Evolutionary conservation across 805 yeast species (phyloP).

Genomic region (Candida nanaspora): DNA sequence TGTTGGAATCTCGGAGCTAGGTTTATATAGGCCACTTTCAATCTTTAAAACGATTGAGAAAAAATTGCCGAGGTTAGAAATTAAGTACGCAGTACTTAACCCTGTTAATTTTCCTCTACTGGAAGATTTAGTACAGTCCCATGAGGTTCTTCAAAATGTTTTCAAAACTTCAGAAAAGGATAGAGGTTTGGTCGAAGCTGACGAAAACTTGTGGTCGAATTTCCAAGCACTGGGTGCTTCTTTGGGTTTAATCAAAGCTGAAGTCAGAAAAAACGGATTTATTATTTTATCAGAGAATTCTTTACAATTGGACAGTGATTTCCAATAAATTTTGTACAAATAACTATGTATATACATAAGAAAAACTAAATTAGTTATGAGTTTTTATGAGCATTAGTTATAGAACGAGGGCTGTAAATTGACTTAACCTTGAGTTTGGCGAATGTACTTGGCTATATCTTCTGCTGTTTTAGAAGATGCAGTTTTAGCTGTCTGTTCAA

Average conservation of each 20-base stretch:
- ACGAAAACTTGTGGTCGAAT: constrained; percentile 10
- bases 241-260: constrained; percentile 18
- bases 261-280: constrained; percentile 11
- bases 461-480: constrained; percentile 66
- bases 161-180: neutral
- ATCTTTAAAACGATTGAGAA: constrained; percentile 6
- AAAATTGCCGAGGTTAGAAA: constrained; percentile 4
- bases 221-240: constrained; percentile 14
- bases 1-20: constrained; percentile 10
- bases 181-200: neutral
- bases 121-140: too few species aligned
- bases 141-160: neutral
- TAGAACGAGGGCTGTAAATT: neutral
- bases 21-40: constrained; percentile 6
- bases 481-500: constrained; percentile 52
- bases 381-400: neutral
- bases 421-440: constrained; percentile 13
- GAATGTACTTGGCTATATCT: constrained; percentile 59
- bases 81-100: constrained; percentile 15
- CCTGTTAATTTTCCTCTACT: constrained; percentile 17
- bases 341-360: too few species aligned
- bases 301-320: too few species aligned
- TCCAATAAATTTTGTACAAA: too few species aligned
- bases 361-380: neutral
- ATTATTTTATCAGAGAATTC: constrained; percentile 11